phyloP scores from a whole-genome alignment of 305 asterid genomes.

The Fraxinus greggii region DNA sequence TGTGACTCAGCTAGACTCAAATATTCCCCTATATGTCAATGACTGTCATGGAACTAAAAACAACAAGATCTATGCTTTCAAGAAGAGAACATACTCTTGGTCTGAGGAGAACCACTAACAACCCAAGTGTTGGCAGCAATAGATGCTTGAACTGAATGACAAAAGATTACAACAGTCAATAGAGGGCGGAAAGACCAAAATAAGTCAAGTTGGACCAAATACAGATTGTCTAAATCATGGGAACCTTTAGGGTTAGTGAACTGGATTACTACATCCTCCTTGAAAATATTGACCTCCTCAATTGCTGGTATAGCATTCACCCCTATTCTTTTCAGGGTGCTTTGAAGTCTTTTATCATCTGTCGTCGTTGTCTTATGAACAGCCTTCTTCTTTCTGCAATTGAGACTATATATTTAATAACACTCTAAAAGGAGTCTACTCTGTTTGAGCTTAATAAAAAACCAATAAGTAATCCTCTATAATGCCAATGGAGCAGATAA shows the following conservation, averaged over 20 bases:
- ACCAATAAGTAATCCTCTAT: background rate
- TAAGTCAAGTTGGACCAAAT: background rate
- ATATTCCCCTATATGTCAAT: background rate
- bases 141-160: slow-evolving; percentile 71
- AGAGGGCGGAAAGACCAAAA: background rate
- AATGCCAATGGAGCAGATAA: background rate
- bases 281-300: slow-evolving; percentile 82
- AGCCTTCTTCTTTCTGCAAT: slow-evolving; percentile 80
- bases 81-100: slow-evolving; percentile 52
- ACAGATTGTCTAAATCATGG: background rate
- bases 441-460: background rate
- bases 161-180: background rate
- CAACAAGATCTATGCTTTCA: background rate
- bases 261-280: slow-evolving; percentile 83
- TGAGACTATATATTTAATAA: background rate
- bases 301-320: slow-evolving; percentile 79
- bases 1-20: background rate
- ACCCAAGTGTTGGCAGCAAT: slow-evolving; percentile 90
- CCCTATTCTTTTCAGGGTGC: slow-evolving; percentile 81
- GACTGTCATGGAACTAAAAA: background rate
- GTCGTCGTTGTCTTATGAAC: slow-evolving; percentile 79
- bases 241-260: slow-evolving; percentile 72
- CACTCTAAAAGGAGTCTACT: background rate
- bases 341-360: slow-evolving; percentile 79
- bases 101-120: slow-evolving; percentile 80